Evolutionary conservation across 257 asterid genomes (phyloP).

Genomic region (Ocimum tenuiflorum): DNA sequence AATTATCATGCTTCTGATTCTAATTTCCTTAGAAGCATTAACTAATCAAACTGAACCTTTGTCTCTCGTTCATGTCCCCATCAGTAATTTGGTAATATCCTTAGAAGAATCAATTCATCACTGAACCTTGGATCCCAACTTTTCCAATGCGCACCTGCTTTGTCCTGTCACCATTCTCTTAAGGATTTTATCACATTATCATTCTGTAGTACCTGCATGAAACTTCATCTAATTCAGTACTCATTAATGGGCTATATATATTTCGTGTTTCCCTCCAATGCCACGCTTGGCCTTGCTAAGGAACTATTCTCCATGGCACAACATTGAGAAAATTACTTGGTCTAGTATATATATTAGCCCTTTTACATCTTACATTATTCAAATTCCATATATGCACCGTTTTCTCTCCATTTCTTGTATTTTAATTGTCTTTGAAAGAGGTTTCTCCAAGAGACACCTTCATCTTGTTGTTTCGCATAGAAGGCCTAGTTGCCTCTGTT

Average conservation of each 20-base stretch:
- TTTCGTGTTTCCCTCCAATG: not conserved
- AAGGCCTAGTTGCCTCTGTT: not conserved
- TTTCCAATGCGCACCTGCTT: not conserved
- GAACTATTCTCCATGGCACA: not conserved
- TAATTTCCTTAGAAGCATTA: not conserved
- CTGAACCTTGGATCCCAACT: constrained; percentile 1
- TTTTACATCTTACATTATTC: not conserved
- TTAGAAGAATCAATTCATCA: too few relatives aligned
- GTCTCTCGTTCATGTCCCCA: too few relatives aligned
- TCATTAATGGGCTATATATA: not conserved
- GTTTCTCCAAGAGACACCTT: constrained; percentile 2
- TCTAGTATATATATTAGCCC: not conserved
- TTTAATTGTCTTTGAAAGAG: constrained; percentile 5
- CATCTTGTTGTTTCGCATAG: not conserved
- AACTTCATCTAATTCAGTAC: not conserved
- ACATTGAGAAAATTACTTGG: not conserved
- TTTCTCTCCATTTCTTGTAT: constrained; percentile 8
- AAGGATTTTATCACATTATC: not conserved
- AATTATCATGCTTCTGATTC: not conserved
- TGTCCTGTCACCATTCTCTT: not conserved
- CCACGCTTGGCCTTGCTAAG: not conserved
- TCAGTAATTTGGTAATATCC: too few relatives aligned
- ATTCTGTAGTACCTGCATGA: not conserved
- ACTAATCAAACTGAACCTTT: too few relatives aligned
- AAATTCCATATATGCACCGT: not conserved